Base-by-base conservation (phyloP, 208 protist genomes). In the Naegleria gruberi region DNA sequence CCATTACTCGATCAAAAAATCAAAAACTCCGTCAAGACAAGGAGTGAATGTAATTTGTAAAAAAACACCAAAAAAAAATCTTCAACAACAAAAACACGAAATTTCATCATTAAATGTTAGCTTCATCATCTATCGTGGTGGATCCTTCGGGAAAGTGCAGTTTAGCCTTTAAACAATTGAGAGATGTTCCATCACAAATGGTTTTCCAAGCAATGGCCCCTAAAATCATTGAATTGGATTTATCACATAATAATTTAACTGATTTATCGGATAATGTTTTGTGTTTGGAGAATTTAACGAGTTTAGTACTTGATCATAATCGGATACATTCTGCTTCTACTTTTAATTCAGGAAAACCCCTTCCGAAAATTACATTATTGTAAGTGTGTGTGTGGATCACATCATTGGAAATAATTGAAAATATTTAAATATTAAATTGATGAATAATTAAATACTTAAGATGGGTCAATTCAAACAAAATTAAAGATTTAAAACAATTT, bases 401-500 rank as follows among this genome's bases (percentile, higher is more conserved):
- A 15, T 65, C 51, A 65, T 65, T 1, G 2, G 30, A 8, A n/a
- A 37, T 77, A 8, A 77, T 77, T 19, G 12, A 5, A 77, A 37
- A 15, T 77, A 37, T 77, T 77, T 7, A 77, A 77, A n/a, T 37
- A 37, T 77, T 77, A 77, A 77, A 37, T 77, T 77, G 26, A 37
- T 2, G 17, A 77, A 77, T n/a, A 15, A 37, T 73, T 73, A 30
- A 73, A 30, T 73, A 77, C n/a, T 1, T 8, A 37, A 77, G 65
- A 77, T 87, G 83, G 84, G 84, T 65, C 30, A 88, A 88, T 42
- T 37, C 34, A 57, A 65, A 65, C n/a, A 51, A 88, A 88, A 88
- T 88, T 65, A 88, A 55, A 23, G 17, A 88, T 57, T 26, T 88
- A n/a, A 6, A 19, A 40, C 10, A 4, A 23, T 88, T 51, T 51